Evolutionary conservation across 805 yeast genomes (phyloP), one percentile per base, ranked within the genome.

Genomic region (Grigorovia yakushimaensis): DNA sequence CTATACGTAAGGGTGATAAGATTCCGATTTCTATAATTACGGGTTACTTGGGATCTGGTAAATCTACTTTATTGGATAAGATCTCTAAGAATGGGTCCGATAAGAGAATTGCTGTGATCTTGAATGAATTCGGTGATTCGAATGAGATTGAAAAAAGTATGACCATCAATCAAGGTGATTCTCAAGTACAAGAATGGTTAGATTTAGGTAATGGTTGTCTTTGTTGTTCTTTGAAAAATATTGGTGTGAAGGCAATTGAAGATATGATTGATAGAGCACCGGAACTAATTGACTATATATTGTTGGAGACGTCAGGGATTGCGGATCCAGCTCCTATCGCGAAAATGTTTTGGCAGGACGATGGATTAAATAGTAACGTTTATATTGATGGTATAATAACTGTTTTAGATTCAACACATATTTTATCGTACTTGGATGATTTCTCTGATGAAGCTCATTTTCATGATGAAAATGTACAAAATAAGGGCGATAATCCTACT

Each of bases 261-360:
- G 78, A 86, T 48, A 74, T 93, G 55, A 81, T 91, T 50, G 82
- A 79, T 27, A 75, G 81, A 45, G 75, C 82, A 30, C 82, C 81
- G 6, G 82, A 78, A 30, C 74, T 75, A 45, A 88, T 91, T 45
- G 98, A 93, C 65, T 84, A 91, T 60, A 88, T 93, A n/a, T 63
- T 93, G 21, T 69, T 93, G 46, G 98, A 93, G 61, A 93, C 98
- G 0, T 88, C 96, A 0, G 98, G 98, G 0, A 74, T 93, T 15
- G 98, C 98, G 0, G 98, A 93, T 60, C 98, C 98, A 0, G 97
- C 89, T 0, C 98, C 98, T 0, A 88, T 93, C 23, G 96, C 97
- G 4, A 78, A 81, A 53, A 91, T 91, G 96, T 93, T 93, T 66
- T 93, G 98, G 98, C 73, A 89, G 27, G 98, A 93, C 62, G 91